Percentiles rank a stretch among this genome's conserved stretches.
phyloP scores from a whole-genome alignment of 2,329 filamentous ascomycete species.

The Tolypocladium inflatum region DNA sequence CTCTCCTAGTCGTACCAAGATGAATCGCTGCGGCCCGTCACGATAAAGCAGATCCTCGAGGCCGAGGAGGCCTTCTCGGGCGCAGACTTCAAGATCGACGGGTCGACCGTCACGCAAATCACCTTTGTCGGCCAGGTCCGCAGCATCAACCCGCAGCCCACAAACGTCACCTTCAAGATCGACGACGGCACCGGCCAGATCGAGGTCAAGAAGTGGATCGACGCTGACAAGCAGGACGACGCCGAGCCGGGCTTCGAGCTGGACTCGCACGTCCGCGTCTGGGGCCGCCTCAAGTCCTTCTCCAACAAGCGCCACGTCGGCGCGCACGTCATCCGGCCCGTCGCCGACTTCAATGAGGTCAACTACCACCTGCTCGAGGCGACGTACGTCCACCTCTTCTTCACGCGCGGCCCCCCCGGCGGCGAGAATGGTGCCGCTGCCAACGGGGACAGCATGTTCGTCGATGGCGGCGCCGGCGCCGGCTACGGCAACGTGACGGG shows the following conservation, averaged over 20 bases:
- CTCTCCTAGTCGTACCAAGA: slow-evolving; percentile 51
- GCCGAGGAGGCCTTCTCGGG: slow-evolving; percentile 64
- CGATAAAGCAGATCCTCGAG: slow-evolving; percentile 88
- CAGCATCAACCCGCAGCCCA: slow-evolving; percentile 74
- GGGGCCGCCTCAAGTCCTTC: slow-evolving; percentile 75
- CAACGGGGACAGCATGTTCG: slow-evolving; percentile 44
- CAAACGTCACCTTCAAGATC: slow-evolving; percentile 84
- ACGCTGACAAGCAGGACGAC: slow-evolving; percentile 47
- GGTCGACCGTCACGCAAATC: slow-evolving; percentile 56
- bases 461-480: slow-evolving; percentile 37
- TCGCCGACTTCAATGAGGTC: slow-evolving; percentile 85
- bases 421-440: slow-evolving; percentile 23
- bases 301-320: slow-evolving; percentile 74
- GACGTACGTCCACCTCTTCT: slow-evolving; percentile 77
- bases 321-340: slow-evolving; percentile 69
- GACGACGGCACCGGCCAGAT: slow-evolving; percentile 92
- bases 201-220: slow-evolving; percentile 84
- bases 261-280: slow-evolving; percentile 77
- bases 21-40: slow-evolving; percentile 85
- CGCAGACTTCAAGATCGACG: slow-evolving; percentile 77
- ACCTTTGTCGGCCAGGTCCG: slow-evolving; percentile 89
- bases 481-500: slow-evolving; percentile 26
- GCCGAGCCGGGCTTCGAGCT: slow-evolving; percentile 48
- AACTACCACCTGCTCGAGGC: slow-evolving; percentile 88
- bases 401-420: slow-evolving; percentile 58